Evolutionary conservation across 2,329 filamentous ascomycete genomes (phyloP).

Genomic region (Pseudonectria foliicola): DNA sequence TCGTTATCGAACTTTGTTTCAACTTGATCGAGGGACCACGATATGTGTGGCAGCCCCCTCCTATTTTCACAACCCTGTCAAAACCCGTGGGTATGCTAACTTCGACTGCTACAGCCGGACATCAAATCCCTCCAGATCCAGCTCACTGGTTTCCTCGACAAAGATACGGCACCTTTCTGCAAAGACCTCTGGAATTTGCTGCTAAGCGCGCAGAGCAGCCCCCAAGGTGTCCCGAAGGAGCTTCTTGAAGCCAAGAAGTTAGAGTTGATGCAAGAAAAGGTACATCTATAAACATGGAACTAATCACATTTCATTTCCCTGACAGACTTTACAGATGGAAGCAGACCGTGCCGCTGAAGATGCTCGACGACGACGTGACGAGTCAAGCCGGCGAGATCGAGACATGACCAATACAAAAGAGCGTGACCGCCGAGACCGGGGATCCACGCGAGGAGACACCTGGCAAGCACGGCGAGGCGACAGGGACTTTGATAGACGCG

Average conservation of each 20-base stretch:
- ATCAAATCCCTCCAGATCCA: constrained; percentile 94
- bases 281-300: constrained; percentile 29
- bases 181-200: constrained; percentile 91
- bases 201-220: constrained; percentile 79
- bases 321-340: constrained; percentile 53
- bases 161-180: constrained; percentile 82
- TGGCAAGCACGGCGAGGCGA: constrained; percentile 49
- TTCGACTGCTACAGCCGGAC: constrained; percentile 59
- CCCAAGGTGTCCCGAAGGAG: constrained; percentile 89
- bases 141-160: constrained; percentile 89
- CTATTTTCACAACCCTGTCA: not conserved
- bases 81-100: constrained; percentile 20
- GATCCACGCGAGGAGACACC: constrained; percentile 44
- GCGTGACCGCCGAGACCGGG: constrained; percentile 50
- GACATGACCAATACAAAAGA: constrained; percentile 63
- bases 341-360: constrained; percentile 76
- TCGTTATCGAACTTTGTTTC: constrained; percentile 80
- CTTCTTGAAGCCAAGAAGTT: constrained; percentile 92
- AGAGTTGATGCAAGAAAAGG: constrained; percentile 92
- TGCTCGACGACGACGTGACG: constrained; percentile 62
- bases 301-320: not conserved
- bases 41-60: constrained; percentile 50
- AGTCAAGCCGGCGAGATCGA: constrained; percentile 63
- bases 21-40: constrained; percentile 65
- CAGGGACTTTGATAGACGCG: constrained; percentile 38